Percentiles rank a stretch among this genome's conserved stretches.
Evolutionary conservation across 179 eudicot species (phyloP).

Genomic region (Silene coronaria): DNA sequence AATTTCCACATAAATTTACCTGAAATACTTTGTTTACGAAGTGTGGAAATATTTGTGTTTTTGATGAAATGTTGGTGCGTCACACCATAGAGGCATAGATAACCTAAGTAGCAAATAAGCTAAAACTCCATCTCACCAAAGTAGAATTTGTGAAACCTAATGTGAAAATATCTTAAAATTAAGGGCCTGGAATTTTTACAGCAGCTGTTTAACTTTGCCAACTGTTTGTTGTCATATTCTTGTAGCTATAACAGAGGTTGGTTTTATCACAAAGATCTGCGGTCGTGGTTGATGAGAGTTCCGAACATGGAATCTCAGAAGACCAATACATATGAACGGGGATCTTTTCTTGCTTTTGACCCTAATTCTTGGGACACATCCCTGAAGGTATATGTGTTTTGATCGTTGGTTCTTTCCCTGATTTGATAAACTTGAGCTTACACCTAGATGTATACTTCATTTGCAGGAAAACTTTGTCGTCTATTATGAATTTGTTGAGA

Average conservation of each 20-base stretch:
- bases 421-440: neutral
- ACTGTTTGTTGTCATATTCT: constrained; percentile 4
- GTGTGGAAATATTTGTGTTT: neutral
- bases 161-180: neutral
- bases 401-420: neutral
- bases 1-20: neutral
- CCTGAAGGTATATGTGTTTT: constrained; percentile 43
- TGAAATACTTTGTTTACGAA: too few species aligned
- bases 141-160: neutral
- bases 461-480: constrained; percentile 12
- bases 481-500: constrained; percentile 37
- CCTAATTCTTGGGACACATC: constrained; percentile 76
- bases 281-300: constrained; percentile 58
- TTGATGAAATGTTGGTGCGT: neutral
- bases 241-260: constrained; percentile 69
- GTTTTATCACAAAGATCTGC: constrained; percentile 71
- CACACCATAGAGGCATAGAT: neutral
- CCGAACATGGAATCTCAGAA: constrained; percentile 62
- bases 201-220: constrained; percentile 9
- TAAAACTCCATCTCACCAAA: neutral
- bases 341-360: constrained; percentile 66
- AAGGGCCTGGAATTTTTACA: too few species aligned
- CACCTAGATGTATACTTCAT: neutral
- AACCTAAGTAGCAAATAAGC: neutral
- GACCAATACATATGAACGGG: constrained; percentile 64